Evolutionary conservation across 257 asterid species (phyloP).

Genomic region (Penstemon barbatus): DNA sequence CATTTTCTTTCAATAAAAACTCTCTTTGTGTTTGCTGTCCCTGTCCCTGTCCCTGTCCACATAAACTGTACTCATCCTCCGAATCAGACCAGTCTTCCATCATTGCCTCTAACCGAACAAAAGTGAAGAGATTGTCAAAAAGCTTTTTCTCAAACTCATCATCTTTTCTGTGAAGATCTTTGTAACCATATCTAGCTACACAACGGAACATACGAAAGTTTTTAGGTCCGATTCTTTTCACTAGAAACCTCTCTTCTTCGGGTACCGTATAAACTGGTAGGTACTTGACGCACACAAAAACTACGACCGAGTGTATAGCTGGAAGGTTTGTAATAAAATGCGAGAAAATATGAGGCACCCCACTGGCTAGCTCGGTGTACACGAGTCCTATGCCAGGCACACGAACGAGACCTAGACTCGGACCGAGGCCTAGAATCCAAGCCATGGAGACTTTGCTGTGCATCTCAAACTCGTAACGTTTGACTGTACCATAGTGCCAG

Average conservation of each 20-base stretch:
- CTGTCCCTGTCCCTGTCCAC: conserved; percentile 31
- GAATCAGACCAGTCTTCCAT: conserved; percentile 98
- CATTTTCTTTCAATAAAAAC: conserved; percentile 34
- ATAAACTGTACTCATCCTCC: conserved; percentile 76
- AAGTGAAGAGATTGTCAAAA: conserved; percentile 65
- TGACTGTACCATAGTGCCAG: conserved; percentile 88
- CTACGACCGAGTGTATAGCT: conserved; percentile 82
- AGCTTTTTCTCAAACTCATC: conserved; percentile 88
- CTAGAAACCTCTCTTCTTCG: conserved; percentile 82
- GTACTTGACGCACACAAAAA: conserved; percentile 88
- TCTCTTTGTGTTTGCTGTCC: conserved; percentile 68
- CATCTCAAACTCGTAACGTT: conserved; percentile 92
- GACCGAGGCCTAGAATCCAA: conserved; percentile 95
- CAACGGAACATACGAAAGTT: conserved; percentile 92
- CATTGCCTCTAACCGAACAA: conserved; percentile 89
- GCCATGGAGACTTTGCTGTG: conserved; percentile 96
- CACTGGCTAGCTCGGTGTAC: conserved; percentile 94
- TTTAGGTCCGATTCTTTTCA: conserved; percentile 91
- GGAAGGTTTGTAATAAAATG: conserved; percentile 95
- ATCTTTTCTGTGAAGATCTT: conserved; percentile 86
- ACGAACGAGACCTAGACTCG: conserved; percentile 93
- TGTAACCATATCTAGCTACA: conserved; percentile 92
- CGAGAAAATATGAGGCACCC: conserved; percentile 91
- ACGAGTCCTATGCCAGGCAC: conserved; percentile 98
- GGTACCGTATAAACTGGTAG: conserved; percentile 97